phyloP scores from a whole-genome alignment of 2,329 filamentous ascomycete genomes.

The Trichoderma citrinoviride region DNA sequence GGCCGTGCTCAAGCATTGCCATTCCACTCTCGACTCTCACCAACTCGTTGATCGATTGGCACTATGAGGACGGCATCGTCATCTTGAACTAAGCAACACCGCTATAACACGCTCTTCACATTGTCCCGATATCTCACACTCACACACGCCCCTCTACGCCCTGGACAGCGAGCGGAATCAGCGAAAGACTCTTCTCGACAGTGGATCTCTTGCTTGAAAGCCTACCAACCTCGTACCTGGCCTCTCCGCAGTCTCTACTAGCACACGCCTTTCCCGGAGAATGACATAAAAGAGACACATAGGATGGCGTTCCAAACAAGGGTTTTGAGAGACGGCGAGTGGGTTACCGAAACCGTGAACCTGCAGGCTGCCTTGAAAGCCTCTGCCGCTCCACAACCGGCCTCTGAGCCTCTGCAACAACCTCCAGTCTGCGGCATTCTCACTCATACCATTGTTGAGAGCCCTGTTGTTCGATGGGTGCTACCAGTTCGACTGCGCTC shows the following conservation, averaged over 20 bases:
- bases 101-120: neutral
- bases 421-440: constrained; percentile 67
- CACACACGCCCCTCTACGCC: neutral
- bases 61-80: neutral
- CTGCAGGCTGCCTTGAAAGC: constrained; percentile 43
- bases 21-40: neutral
- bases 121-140: neutral
- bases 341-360: constrained; percentile 54
- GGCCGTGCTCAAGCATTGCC: neutral
- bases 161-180: neutral
- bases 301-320: constrained; percentile 53
- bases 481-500: constrained; percentile 76
- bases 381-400: constrained; percentile 34
- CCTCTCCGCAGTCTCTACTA: too few relatives aligned
- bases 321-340: constrained; percentile 53
- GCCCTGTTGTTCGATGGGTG: constrained; percentile 72
- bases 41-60: neutral
- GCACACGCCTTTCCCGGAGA: neutral
- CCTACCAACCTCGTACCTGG: too few relatives aligned
- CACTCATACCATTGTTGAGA: constrained; percentile 73
- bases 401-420: constrained; percentile 34
- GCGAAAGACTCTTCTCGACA: neutral
- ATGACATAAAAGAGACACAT: constrained; percentile 28
- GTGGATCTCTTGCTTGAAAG: neutral
- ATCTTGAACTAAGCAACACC: neutral